These are phyloP conservation scores for Cytidiella melzeri DNA, from an alignment of 768 basidiomycete genomes.

Conservation along the genomic window DNA sequence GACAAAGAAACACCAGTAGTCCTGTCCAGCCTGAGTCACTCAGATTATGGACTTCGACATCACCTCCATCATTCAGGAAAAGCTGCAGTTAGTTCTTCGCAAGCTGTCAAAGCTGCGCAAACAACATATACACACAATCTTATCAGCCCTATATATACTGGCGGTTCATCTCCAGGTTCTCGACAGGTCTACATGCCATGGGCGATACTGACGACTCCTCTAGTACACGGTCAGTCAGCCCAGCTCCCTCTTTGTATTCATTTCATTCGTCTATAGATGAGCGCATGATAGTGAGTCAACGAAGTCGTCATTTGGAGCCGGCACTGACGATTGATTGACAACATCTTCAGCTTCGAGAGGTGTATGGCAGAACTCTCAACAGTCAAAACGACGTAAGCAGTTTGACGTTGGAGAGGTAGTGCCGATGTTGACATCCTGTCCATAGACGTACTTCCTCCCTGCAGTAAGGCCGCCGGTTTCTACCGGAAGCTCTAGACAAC, in stretches of 20 bases:
- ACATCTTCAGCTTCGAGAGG: conserved; percentile 19
- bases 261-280: conserved; percentile 26
- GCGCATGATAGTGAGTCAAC: conserved; percentile 18
- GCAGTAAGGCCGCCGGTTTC: conserved; percentile 20
- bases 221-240: conserved; percentile 17
- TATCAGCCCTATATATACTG: conserved; percentile 11
- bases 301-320: no score
- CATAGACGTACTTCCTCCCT: conserved; percentile 25
- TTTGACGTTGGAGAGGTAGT: background rate
- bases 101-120: no score
- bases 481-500: no score
- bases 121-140: no score
- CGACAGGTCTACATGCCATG: background rate
- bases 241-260: conserved; percentile 27
- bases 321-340: no score
- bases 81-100: no score
- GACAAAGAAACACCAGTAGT: conserved; percentile 5
- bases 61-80: no score
- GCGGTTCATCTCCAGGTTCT: background rate
- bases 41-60: background rate
- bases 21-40: conserved; percentile 6
- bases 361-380: conserved; percentile 25
- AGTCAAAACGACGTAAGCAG: conserved; percentile 26
- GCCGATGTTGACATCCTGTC: background rate
- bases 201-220: conserved; percentile 5